Percentiles rank a stretch among this genome's conserved stretches.
phyloP scores from a whole-genome alignment of 2,329 filamentous ascomycete genomes.

The Ceratocystis cacaofunesta region DNA sequence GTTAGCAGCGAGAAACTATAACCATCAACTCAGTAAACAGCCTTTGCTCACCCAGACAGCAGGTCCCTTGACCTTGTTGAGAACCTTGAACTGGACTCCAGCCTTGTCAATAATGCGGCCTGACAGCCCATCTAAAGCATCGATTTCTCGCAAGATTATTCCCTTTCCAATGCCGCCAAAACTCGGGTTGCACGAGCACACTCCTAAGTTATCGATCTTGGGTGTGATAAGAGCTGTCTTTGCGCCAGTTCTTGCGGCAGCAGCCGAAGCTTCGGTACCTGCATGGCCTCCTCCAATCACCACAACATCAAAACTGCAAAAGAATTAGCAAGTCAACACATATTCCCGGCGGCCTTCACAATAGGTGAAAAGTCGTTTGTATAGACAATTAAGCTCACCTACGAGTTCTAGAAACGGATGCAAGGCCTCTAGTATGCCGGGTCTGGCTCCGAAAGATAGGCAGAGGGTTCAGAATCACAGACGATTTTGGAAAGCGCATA shows the following conservation, averaged over 20 bases:
- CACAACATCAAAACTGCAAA: conserved; percentile 61
- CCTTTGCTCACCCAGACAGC: conserved; percentile 59
- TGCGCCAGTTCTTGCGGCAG: conserved; percentile 76
- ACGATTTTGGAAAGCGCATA: conserved; percentile 3
- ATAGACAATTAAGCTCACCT: not conserved
- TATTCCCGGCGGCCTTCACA: not conserved
- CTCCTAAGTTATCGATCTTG: conserved; percentile 72
- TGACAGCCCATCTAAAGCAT: conserved; percentile 81
- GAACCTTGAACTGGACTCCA: conserved; percentile 78
- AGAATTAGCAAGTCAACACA: not conserved
- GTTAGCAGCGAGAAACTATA: not conserved
- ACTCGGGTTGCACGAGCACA: conserved; percentile 92
- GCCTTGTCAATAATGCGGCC: conserved; percentile 85
- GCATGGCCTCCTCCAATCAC: conserved; percentile 95
- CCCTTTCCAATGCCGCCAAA: conserved; percentile 98
- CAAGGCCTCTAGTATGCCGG: conserved; percentile 5
- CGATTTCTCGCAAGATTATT: conserved; percentile 86
- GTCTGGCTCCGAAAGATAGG: not conserved
- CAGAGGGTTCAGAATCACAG: not conserved
- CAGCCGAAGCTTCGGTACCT: conserved; percentile 82
- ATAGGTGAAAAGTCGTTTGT: not conserved
- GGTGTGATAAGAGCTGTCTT: conserved; percentile 83
- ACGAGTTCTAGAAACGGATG: not conserved
- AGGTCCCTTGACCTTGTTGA: conserved; percentile 82
- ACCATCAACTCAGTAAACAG: not conserved